These are phyloP conservation scores for Boletales sp. DNA, from an alignment of 768 basidiomycete genomes.

Conservation along the genomic window DNA sequence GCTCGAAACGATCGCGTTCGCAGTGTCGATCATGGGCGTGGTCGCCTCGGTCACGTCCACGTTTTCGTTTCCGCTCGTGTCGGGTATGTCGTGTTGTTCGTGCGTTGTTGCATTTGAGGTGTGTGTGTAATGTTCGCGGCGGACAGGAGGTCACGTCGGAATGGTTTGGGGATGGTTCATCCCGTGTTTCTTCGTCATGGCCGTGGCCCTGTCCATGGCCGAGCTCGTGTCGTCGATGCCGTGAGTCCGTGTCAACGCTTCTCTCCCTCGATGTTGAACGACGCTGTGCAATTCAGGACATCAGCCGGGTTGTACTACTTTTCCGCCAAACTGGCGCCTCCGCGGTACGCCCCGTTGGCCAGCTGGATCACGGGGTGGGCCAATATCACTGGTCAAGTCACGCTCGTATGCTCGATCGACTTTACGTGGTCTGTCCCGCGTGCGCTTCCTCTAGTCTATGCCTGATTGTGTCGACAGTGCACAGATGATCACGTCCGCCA, in stretches of 20 bases:
- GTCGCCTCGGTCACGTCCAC: conserved; percentile 67
- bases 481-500: conserved; percentile 32
- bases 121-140: neutral
- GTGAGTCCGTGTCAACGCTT: conserved; percentile 37
- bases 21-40: conserved; percentile 72
- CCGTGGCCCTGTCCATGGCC: conserved; percentile 68
- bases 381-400: conserved; percentile 67
- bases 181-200: conserved; percentile 63
- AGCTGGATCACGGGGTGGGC: conserved; percentile 65
- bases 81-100: conserved; percentile 38
- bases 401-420: conserved; percentile 72
- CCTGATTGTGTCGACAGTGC: conserved; percentile 36
- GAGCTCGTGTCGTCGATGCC: conserved; percentile 75
- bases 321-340: conserved; percentile 68
- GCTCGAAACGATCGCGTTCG: conserved; percentile 61
- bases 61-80: conserved; percentile 57
- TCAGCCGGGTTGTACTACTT: conserved; percentile 80
- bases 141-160: conserved; percentile 67
- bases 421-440: conserved; percentile 50
- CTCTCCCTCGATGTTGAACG: neutral
- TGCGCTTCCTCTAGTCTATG: too few relatives aligned
- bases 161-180: conserved; percentile 79
- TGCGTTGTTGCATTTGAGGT: neutral
- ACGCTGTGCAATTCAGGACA: conserved; percentile 40
- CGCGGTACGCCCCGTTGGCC: conserved; percentile 55